Evolutionary conservation across 2,329 filamentous ascomycete species (phyloP), one percentile per base, ranked within the genome.

Genomic region (Nannizziopsis barbatae): DNA sequence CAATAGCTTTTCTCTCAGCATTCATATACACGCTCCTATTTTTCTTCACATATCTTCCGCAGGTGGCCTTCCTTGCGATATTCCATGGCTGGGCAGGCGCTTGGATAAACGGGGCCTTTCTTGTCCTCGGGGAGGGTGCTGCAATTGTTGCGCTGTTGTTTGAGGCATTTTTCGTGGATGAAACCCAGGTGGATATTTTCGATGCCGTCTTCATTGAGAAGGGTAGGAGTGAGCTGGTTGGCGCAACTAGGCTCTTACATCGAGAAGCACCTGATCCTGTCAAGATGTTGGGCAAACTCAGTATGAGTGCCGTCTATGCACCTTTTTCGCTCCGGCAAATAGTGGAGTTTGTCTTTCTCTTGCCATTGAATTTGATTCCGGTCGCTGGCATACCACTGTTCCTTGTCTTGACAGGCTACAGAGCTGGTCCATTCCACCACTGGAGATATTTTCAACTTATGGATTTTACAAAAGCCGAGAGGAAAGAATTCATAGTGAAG

Each of bases 261-360:
- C 69, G 69, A 18, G 81, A 89, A 52, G 80, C 80, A 1, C 78
- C 82, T 42, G 80, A 83, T 57, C 77, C 87, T 0, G 80, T 92
- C 42, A 83, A 83, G 62, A 82, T 83, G 66, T 79, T 96, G 0
- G 90, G 89, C 22, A 88, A 86, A 55, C 86, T 88, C 0, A 88
- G 83, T 0, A 79, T 71, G 17, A 74, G 80, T 1, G 85, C 87
- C 0, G 75, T 86, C 14, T 95, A 92, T 66, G 81, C 84, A 7
- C 90, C 90, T 0, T 95, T 93, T 73, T 94, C 86, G 48, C 71
- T 95, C 47, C 78, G 86, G n/a, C 90, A 95, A 65, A 92, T 95
- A 50, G 62, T 86, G 53, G 90, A 95, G 67, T 83, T 95, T 52
- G 71, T 93, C 32, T 58, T 86, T 27, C 81, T 83, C 58, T 73